Conservation (phyloP, 1,139 yeast genomes). For the Pichia sp. region DNA sequence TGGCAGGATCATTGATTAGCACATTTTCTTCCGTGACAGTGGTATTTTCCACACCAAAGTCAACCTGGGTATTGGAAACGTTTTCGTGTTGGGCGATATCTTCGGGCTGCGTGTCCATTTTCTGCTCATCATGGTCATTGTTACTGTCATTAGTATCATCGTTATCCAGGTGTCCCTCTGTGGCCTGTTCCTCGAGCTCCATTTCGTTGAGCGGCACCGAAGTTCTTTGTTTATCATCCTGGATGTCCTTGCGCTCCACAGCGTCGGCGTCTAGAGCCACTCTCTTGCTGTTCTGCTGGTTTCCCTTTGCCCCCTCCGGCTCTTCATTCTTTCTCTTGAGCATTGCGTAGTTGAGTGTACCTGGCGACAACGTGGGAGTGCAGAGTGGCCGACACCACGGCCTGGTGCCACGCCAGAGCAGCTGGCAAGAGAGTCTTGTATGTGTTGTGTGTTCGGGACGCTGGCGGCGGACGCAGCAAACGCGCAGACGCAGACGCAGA, state of each 20-base stretch:
- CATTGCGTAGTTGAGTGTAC: no score
- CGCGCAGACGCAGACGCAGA: no score
- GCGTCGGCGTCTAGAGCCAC: conserved; percentile 64
- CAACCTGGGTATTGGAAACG: no score
- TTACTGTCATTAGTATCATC: conserved; percentile 1
- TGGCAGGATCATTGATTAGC: background rate
- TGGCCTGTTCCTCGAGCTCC: background rate
- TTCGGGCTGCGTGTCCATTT: background rate
- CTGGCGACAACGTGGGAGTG: no score
- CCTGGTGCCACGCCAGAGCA: no score
- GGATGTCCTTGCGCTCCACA: conserved; percentile 24
- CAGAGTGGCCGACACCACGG: no score
- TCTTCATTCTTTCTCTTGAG: conserved; percentile 70
- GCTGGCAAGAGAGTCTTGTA: no score
- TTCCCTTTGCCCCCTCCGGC: conserved; percentile 20
- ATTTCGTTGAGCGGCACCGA: conserved; percentile 30
- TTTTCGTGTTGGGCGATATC: background rate
- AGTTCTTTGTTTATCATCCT: conserved; percentile 37
- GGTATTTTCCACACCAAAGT: no score
- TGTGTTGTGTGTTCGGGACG: no score
- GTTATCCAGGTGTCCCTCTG: background rate
- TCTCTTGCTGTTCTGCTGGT: conserved; percentile 39
- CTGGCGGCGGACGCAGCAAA: no score
- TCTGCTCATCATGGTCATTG: background rate
- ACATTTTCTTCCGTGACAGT: no score